These are phyloP conservation scores for Pseudonitzschia delicatissima DNA, from an alignment of 108 stramenopile species.

Conservation along the genomic window DNA sequence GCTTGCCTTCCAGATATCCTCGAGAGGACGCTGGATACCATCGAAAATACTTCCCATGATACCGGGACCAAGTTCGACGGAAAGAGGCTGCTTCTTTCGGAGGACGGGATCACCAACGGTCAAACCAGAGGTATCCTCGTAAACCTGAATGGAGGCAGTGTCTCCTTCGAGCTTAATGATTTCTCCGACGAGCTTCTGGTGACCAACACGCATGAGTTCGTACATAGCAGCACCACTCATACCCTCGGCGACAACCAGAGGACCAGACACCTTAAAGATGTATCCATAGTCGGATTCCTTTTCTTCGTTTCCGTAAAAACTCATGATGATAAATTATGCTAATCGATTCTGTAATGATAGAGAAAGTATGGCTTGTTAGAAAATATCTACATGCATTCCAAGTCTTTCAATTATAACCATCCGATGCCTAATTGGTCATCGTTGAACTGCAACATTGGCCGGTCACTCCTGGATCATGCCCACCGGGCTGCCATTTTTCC, in stretches of 20 bases:
- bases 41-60: constrained; percentile 99
- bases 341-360: background rate
- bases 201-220: constrained; percentile 98
- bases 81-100: constrained; percentile 94
- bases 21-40: constrained; percentile 99
- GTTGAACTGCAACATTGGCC: no score
- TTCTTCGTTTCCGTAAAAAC: constrained; percentile 41
- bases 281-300: constrained; percentile 97
- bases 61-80: constrained; percentile 98
- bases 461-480: no score
- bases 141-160: constrained; percentile 98
- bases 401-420: no score
- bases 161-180: constrained; percentile 99
- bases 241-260: constrained; percentile 97
- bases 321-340: background rate
- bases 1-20: constrained; percentile 82
- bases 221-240: constrained; percentile 99
- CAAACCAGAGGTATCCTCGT: constrained; percentile 97
- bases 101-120: constrained; percentile 97
- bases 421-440: no score
- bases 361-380: no score
- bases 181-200: constrained; percentile 98
- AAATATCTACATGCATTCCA: background rate
- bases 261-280: constrained; percentile 97
- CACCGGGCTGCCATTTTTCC: no score